A percentile compares a stretch with the other conserved stretches of the same genome.
These are phyloP conservation scores for Solanum ossicruentum DNA, from an alignment of 257 asterid genomes.

Conservation along the genomic window DNA sequence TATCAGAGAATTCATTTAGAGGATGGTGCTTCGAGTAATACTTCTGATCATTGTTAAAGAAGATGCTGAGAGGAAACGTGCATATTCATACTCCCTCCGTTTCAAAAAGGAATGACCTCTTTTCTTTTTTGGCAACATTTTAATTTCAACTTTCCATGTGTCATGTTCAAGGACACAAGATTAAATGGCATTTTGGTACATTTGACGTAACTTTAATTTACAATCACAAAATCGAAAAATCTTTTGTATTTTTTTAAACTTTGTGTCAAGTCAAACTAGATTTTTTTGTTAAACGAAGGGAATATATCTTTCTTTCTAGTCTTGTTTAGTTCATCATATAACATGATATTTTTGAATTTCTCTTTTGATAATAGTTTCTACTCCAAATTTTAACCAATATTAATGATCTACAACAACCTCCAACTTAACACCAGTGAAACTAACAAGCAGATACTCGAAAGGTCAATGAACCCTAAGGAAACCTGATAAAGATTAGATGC, in stretches of 20 bases:
- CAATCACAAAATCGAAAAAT: too few relatives aligned
- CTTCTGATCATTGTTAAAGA: not conserved
- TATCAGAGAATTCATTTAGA: not conserved
- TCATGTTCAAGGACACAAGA: too few relatives aligned
- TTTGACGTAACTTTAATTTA: too few relatives aligned
- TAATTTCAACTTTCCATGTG: too few relatives aligned
- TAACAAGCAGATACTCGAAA: not conserved
- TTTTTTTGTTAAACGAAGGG: too few relatives aligned
- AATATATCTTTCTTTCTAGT: not conserved
- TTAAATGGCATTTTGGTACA: too few relatives aligned
- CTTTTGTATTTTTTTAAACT: too few relatives aligned
- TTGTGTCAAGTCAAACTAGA: too few relatives aligned
- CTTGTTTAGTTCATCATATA: not conserved
- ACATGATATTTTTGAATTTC: not conserved
- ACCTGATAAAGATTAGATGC: not conserved
- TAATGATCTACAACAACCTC: not conserved
- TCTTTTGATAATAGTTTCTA: not conserved
- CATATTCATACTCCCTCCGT: not conserved
- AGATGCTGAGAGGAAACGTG: not conserved
- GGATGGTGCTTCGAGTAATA: not conserved
- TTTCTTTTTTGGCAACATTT: too few relatives aligned
- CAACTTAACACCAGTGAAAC: not conserved
- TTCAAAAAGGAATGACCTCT: too few relatives aligned
- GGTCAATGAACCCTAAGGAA: not conserved
- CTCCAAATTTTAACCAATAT: not conserved